Evolutionary conservation across 495 filamentous ascomycete genomes (phyloP).

Genomic region (Amphirosellinia nigrospora): DNA sequence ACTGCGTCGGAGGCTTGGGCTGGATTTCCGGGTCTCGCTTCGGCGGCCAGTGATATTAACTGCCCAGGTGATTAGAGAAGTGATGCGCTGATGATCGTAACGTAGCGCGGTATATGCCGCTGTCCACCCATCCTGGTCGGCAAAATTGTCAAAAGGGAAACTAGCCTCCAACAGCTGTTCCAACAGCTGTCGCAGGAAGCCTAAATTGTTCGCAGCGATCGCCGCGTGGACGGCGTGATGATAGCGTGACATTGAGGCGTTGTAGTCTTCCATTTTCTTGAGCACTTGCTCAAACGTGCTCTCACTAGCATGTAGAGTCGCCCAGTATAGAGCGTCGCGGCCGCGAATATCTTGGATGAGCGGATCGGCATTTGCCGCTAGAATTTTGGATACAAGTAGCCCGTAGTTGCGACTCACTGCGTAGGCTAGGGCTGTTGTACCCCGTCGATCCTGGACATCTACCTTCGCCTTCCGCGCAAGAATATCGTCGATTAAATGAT

Average conservation of each 20-base stretch:
- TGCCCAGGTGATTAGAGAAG: neutral
- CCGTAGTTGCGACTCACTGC: too few species aligned
- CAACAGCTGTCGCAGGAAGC: neutral
- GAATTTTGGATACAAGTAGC: too few species aligned
- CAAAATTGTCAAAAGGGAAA: neutral
- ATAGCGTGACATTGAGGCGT: neutral
- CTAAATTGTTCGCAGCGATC: neutral
- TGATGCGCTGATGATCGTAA: neutral
- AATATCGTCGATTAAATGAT: too few species aligned
- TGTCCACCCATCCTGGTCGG: constrained; percentile 8
- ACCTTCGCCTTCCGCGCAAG: too few species aligned
- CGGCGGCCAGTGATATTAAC: neutral
- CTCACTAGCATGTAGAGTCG: neutral
- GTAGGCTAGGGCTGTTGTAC: too few species aligned
- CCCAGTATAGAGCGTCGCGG: constrained; percentile 1
- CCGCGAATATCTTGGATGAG: too few species aligned
- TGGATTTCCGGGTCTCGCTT: neutral
- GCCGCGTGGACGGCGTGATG: neutral
- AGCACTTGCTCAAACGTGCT: neutral
- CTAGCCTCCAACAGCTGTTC: too few species aligned
- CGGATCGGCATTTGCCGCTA: too few species aligned
- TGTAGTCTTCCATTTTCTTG: neutral
- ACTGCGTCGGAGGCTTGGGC: neutral
- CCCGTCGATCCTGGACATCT: too few species aligned
- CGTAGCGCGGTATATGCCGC: neutral